Percentiles rank a stretch among this genome's conserved stretches.
Evolutionary conservation across 768 basidiomycete genomes (phyloP).

Genomic region (Amanita subjunquillea): DNA sequence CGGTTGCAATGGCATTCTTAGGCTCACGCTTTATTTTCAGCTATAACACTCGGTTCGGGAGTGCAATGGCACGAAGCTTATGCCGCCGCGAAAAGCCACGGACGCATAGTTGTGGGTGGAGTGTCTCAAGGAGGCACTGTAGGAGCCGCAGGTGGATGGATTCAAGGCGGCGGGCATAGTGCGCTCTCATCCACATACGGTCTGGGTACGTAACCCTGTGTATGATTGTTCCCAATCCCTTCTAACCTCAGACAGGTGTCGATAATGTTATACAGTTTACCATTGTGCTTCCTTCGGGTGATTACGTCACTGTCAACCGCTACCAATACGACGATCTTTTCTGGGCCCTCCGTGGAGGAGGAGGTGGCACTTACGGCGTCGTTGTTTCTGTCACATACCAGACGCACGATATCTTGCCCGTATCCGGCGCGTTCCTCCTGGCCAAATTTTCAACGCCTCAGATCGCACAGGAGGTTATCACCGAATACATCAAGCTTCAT

Average conservation of each 20-base stretch:
- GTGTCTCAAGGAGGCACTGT: conserved; percentile 27
- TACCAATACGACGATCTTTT: conserved; percentile 35
- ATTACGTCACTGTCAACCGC: conserved; percentile 26
- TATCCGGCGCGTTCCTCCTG: conserved; percentile 16
- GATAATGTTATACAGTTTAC: conserved; percentile 38
- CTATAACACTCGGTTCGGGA: conserved; percentile 27
- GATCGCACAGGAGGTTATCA: conserved; percentile 18
- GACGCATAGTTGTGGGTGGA: conserved; percentile 35
- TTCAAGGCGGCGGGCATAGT: conserved; percentile 29
- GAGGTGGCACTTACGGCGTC: conserved; percentile 34
- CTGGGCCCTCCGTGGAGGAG: conserved; percentile 25
- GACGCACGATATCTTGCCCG: conserved; percentile 27
- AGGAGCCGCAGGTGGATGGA: conserved; percentile 39
- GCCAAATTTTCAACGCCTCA: conserved; percentile 22
- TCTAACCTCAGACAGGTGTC: conserved; percentile 20
- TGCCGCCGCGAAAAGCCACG: conserved; percentile 23
- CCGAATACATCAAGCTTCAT: conserved; percentile 23
- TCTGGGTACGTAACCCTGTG: background rate
- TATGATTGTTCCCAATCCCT: background rate
- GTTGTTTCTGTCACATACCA: conserved; percentile 36
- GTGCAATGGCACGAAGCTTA: conserved; percentile 38
- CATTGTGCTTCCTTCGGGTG: conserved; percentile 31
- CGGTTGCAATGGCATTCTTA: background rate
- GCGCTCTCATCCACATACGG: background rate
- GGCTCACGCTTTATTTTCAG: conserved; percentile 9